These are phyloP conservation scores for Fusarium anthophilum DNA, from an alignment of 2,329 filamentous ascomycete species.

Conservation along the genomic window DNA sequence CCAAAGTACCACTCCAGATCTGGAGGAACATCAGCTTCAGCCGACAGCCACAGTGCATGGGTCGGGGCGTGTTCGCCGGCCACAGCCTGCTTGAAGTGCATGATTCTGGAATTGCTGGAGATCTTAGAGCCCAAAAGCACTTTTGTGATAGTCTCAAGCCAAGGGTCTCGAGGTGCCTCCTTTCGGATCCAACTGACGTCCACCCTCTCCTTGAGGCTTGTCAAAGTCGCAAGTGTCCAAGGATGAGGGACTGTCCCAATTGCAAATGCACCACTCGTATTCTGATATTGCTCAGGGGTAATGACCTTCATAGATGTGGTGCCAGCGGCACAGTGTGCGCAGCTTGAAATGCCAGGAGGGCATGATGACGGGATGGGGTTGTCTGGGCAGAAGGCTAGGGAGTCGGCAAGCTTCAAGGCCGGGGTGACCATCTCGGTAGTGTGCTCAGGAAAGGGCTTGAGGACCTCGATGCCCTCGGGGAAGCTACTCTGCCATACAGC, in stretches of 20 bases:
- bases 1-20: constrained; percentile 92
- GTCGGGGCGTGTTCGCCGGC: constrained; percentile 72
- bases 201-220: constrained; percentile 67
- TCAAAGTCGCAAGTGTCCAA: constrained; percentile 79
- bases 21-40: constrained; percentile 69
- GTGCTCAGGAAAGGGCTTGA: constrained; percentile 81
- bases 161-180: constrained; percentile 77
- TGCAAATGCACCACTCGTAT: constrained; percentile 77
- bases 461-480: constrained; percentile 77
- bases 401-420: constrained; percentile 76
- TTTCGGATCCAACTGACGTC: constrained; percentile 73
- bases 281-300: constrained; percentile 74
- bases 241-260: constrained; percentile 92
- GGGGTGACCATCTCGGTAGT: constrained; percentile 77
- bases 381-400: constrained; percentile 78
- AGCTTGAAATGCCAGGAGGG: constrained; percentile 81
- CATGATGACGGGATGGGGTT: constrained; percentile 80
- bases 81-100: constrained; percentile 83
- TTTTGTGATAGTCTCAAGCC: constrained; percentile 77
- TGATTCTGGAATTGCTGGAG: constrained; percentile 69
- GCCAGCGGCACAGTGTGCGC: constrained; percentile 74
- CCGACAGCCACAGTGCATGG: constrained; percentile 82
- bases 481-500: constrained; percentile 85
- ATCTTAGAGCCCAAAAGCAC: constrained; percentile 72
- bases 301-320: constrained; percentile 71